A percentile compares a stretch with the other conserved stretches of the same genome.
These are phyloP conservation scores for Plantago major DNA, from an alignment of 257 asterid genomes.

Conservation along the genomic window DNA sequence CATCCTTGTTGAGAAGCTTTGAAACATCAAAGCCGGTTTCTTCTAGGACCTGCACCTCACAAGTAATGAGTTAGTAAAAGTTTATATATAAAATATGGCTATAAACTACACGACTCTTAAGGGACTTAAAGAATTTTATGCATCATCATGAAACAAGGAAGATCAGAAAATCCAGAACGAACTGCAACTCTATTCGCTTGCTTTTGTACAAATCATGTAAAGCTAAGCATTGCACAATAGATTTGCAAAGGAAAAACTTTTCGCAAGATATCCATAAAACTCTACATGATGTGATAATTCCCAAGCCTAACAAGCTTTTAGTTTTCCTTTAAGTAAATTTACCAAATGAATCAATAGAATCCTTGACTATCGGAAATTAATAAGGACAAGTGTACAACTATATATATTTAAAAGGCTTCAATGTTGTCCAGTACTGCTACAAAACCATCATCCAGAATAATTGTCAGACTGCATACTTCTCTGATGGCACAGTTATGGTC, in stretches of 20 bases:
- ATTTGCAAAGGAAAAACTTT: too few species aligned
- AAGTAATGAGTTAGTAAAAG: conserved; percentile 21
- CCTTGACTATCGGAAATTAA: too few species aligned
- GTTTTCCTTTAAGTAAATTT: too few species aligned
- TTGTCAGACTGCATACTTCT: conserved; percentile 45
- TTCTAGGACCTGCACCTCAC: conserved; percentile 63
- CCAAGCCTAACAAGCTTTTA: too few species aligned
- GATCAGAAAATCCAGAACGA: background rate
- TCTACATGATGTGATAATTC: too few species aligned
- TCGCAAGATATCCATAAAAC: too few species aligned
- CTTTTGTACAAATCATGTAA: background rate
- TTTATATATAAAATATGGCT: conserved; percentile 2
- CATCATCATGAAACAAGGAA: background rate
- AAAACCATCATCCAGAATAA: conserved; percentile 6
- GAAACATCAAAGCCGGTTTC: conserved; percentile 91
- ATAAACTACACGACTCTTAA: background rate
- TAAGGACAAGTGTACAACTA: too few species aligned
- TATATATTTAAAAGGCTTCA: too few species aligned
- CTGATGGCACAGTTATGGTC: conserved; percentile 79
- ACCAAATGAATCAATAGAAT: too few species aligned
- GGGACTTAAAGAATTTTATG: background rate
- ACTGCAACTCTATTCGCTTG: background rate
- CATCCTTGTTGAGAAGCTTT: conserved; percentile 59
- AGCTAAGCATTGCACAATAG: too few species aligned
- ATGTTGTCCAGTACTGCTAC: background rate